Evolutionary conservation across 106 monocot species (phyloP).

Genomic region (Triglochin maritima): DNA sequence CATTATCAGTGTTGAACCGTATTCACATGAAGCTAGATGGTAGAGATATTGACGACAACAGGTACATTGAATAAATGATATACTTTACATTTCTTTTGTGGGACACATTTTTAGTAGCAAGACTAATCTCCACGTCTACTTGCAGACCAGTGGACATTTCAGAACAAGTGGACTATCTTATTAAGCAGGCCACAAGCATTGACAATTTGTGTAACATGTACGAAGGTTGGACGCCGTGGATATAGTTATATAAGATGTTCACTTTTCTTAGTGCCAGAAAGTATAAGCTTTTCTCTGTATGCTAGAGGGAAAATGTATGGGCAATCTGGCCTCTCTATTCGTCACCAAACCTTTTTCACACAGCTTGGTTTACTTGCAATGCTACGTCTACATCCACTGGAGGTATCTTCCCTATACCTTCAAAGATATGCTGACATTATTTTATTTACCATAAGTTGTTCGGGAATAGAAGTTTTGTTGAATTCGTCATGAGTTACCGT

Average conservation of each 20-base stretch:
- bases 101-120: neutral
- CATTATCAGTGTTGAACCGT: slow-evolving; percentile 72
- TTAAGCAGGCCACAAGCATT: slow-evolving; percentile 79
- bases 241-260: slow-evolving; percentile 24
- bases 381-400: no score
- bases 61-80: slow-evolving; percentile 18
- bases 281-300: neutral
- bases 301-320: no score
- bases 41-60: slow-evolving; percentile 40
- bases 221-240: slow-evolving; percentile 99
- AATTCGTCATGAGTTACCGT: no score
- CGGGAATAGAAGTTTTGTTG: no score
- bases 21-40: slow-evolving; percentile 85
- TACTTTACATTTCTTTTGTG: neutral
- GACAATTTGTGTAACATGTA: slow-evolving; percentile 99
- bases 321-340: no score
- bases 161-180: slow-evolving; percentile 80
- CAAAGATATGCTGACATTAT: no score
- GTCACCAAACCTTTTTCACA: no score
- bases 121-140: neutral
- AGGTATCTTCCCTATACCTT: no score
- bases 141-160: slow-evolving; percentile 48
- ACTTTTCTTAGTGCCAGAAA: no score
- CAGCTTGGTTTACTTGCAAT: no score
- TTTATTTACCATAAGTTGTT: no score